Base-by-base conservation (phyloP, 2,329 filamentous ascomycete species). In the Ceratocystis papillata region DNA sequence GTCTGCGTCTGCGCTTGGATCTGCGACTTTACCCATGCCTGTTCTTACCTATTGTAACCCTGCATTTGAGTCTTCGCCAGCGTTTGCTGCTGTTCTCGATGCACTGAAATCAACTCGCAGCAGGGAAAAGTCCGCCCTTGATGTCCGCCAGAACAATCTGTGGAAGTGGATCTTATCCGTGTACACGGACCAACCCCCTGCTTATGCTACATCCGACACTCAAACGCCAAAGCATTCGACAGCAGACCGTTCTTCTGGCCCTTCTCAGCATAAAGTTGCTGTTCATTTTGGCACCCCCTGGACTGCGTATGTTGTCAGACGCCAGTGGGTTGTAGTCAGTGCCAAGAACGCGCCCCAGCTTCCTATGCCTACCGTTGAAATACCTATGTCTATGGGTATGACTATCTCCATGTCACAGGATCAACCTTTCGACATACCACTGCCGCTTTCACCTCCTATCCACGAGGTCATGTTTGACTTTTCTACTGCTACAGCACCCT, bases 241-340 rank as follows among this genome's bases (percentile, higher is more conserved):
- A 7, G 22, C 15, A 7, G 1, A 30, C 12, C 25, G 12, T 59
- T 59, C 8, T 5, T 30, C 10, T 46, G 15, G 1, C 68, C 72
- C 37, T 73, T 74, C 69, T 69, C 30, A 53, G 10, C 41, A 45
- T 15, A 64, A 46, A 37, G 30, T 50, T 12, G 53, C 62, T 3
- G 70, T 72, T 33, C 74, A 76, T 67, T 70, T 74, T 10, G 73
- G 73, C 55, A 70, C 73, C 44, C 69, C 73, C 62, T 78, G 77
- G 77, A 77, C 76, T 12, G 73, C 73, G 62, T 75, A 71, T 44
- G 67, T 75, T 44, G 69, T 77, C 20, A 70, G 71, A 17, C 67
- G 71, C 44, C 70, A 71, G 70, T 78, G 76, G 75, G 71, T 75
- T 30, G 73, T 78, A 22, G 73, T 78, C 69, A 74, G 76, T 66